Base-by-base conservation (phyloP, 2,329 filamentous ascomycete genomes). In the Beauveria pseudobassiana region DNA sequence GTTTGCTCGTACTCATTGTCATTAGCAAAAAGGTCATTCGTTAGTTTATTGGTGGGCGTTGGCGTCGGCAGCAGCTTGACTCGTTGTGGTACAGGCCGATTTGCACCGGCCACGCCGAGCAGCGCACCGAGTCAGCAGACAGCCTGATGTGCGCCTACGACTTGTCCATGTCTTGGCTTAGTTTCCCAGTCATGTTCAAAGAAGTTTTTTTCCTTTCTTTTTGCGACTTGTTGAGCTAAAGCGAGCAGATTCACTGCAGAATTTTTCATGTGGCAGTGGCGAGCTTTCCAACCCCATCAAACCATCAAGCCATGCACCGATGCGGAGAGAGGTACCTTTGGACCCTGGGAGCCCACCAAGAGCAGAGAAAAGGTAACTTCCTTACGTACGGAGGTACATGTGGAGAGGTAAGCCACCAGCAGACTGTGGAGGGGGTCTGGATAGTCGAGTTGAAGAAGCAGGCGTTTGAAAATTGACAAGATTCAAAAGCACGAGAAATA, bases 51-150 rank as follows among this genome's bases (percentile, higher is more conserved):
- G 46, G 7, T 26, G 46, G 26, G 24, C 16, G 12, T 46, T 42
- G 24, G 50, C 57, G 57, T 52, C 48, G 57, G 48, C 48, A 51
- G 5, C 42, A 42, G 48, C 57, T 59, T 59, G 57, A 59, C 57
- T 59, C 57, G 57, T 52, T 43, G n/a, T 10, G 18, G 26, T 8
- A n/a, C 18, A 22, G 46, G 12, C 34, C 12, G 34, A 38, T 38
- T 30, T n/a, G 57, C 26, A 43, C 57, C 57, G 57, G 57, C 57
- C 57, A 59, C 48, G 48, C 48, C 57, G 57, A 57, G 24, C 48
- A 24, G 57, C 48, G 12, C 48, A 51, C 34, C 48, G 57, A 59
- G 57, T 59, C 57, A 59, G 57, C 49, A 38, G 34, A 24, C 55
- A 59, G 57, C 46, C 57, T 50, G 30, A 5, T 38, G 18, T 38